Evolutionary conservation across 352 stramenopile genomes (phyloP), one percentile per base, ranked within the genome.

Genomic region (Globisporangium recalcitrans): DNA sequence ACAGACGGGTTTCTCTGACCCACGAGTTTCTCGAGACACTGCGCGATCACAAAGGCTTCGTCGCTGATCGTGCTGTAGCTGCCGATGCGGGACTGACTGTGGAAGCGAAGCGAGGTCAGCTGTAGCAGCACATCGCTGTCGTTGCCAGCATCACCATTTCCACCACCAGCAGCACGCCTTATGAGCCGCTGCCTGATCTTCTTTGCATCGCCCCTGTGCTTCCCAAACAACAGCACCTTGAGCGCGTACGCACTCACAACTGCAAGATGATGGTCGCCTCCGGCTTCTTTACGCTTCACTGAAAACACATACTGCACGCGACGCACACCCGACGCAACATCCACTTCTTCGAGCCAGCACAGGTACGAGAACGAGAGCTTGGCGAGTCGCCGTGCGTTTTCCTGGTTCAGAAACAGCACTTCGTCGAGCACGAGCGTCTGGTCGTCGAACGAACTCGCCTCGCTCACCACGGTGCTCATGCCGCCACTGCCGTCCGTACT

Each of bases 271-370:
- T 74, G 51, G 9, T 42, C 24, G 19, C 27, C 8, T 27, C 27
- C 11, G 19, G 27, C 16, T 4, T 56, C 27, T 55, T 75, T 71
- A 8, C 70, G 71, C 14, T 70, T 72, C 29, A 85, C 70, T 2
- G 58, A 70, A 54, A 88, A 88, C 19, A 89, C 72, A 56, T 89
- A 91, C 52, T 88, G 77, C 9, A 93, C 78, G 10, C 75, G 73
- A 4, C 84, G 84, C 13, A 87, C 63, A 29, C 77, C 75, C 1
- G 73, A 85, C 7, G 75, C 64, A 14, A 86, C 53, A 16, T 93
- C 80, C 11, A 91, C 68, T 67, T 93, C 81, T 53, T 93, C 84
- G 61, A 93, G 78, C 84, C 81, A 93, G 42, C 72, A 90, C 22
- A 91, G 40, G 34, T 79, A 88, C 2, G 75, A 57, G 31, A 90